Percentiles rank a stretch among this genome's conserved stretches.
Evolutionary conservation across 352 stramenopile genomes (phyloP).

Genomic region (Phytophthora idaei): DNA sequence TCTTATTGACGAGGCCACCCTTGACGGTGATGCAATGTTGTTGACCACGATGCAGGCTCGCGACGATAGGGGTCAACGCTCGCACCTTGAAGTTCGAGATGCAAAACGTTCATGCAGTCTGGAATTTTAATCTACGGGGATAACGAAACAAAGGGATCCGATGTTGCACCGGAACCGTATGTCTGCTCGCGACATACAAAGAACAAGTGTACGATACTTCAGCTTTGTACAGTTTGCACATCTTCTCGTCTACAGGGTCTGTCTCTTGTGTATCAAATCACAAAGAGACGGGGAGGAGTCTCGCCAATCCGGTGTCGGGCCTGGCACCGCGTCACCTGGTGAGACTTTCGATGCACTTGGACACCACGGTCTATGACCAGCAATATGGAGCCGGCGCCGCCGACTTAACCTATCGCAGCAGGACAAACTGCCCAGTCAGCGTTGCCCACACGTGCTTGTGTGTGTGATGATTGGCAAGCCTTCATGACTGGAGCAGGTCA

Average conservation of each 20-base stretch:
- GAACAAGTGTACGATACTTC: slow-evolving; percentile 17
- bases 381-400: slow-evolving; percentile 28
- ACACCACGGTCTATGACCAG: slow-evolving; percentile 15
- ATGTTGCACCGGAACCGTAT: slow-evolving; percentile 21
- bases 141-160: not conserved
- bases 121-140: not conserved
- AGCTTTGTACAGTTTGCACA: slow-evolving; percentile 20
- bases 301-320: slow-evolving; percentile 32
- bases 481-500: slow-evolving; percentile 28
- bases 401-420: slow-evolving; percentile 20
- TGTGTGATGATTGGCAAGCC: slow-evolving; percentile 24
- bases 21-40: too few relatives aligned
- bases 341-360: slow-evolving; percentile 15
- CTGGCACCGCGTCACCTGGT: slow-evolving; percentile 20
- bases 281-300: slow-evolving; percentile 17
- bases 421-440: slow-evolving; percentile 27
- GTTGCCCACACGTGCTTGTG: slow-evolving; percentile 26
- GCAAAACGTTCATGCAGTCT: not conserved
- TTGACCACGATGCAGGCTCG: too few relatives aligned
- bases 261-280: slow-evolving; percentile 28
- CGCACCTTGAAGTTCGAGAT: not conserved
- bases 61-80: not conserved
- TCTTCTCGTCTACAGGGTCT: slow-evolving; percentile 34
- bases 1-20: too few relatives aligned
- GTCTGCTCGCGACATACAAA: slow-evolving; percentile 16